phyloP scores from a whole-genome alignment of 805 yeast species.

The Candida maltosa region DNA sequence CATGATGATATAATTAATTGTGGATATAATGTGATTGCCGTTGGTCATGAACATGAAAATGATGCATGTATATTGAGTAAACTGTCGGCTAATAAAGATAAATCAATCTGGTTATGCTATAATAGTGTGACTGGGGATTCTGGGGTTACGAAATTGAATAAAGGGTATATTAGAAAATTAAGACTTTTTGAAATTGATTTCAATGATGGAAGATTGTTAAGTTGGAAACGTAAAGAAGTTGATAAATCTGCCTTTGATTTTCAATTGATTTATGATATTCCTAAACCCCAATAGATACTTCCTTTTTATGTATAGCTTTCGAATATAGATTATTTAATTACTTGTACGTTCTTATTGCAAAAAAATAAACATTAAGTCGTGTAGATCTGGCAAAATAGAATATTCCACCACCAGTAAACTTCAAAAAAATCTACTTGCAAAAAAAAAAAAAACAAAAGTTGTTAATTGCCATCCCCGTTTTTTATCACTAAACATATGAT shows the following conservation, averaged over 20 bases:
- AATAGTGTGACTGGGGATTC: slow-evolving; percentile 36
- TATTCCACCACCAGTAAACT: too few relatives aligned
- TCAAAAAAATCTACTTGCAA: too few relatives aligned
- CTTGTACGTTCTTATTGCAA: too few relatives aligned
- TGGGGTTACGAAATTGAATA: slow-evolving; percentile 23
- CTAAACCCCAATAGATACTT: too few relatives aligned
- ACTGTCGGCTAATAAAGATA: slow-evolving; percentile 4
- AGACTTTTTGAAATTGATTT: slow-evolving; percentile 34
- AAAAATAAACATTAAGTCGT: too few relatives aligned
- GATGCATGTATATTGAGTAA: slow-evolving; percentile 35
- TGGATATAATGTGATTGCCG: slow-evolving; percentile 35
- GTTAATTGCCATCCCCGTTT: too few relatives aligned
- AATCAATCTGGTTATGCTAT: slow-evolving; percentile 36
- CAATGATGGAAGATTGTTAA: slow-evolving; percentile 20
- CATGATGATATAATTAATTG: slow-evolving; percentile 31
- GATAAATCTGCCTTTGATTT: slow-evolving; percentile 23
- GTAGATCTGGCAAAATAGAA: too few relatives aligned
- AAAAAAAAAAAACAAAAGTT: too few relatives aligned
- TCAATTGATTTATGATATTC: slow-evolving; percentile 21
- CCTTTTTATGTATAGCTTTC: too few relatives aligned
- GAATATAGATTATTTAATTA: too few relatives aligned
- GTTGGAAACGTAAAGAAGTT: slow-evolving; percentile 35
- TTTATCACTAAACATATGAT: too few relatives aligned
- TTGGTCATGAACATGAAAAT: slow-evolving; percentile 44
- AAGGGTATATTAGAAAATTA: slow-evolving; percentile 26